phyloP scores from a whole-genome alignment of 306 rosid species.

The Trichosanthes truncata region DNA sequence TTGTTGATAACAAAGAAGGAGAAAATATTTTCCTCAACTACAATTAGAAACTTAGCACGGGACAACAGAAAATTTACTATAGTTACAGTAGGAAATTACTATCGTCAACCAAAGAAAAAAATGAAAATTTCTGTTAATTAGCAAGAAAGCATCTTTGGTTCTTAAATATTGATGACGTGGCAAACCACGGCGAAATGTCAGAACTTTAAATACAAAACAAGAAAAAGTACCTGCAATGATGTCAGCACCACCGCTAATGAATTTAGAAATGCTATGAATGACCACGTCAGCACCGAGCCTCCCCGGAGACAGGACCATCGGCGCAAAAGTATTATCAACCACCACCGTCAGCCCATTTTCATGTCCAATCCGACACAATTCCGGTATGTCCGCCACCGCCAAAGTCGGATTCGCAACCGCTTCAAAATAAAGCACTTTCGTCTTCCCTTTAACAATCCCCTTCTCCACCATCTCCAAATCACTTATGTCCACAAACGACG shows the following conservation, averaged over 20 bases:
- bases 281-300: slow-evolving; percentile 89
- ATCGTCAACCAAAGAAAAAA: too few species aligned
- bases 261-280: slow-evolving; percentile 82
- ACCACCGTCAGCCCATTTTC: slow-evolving; percentile 67
- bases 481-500: slow-evolving; percentile 52
- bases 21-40: too few species aligned
- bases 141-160: too few species aligned
- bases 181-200: too few species aligned
- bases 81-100: too few species aligned
- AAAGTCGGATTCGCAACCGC: slow-evolving; percentile 66
- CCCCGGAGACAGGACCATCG: slow-evolving; percentile 78
- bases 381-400: slow-evolving; percentile 62
- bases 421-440: slow-evolving; percentile 69
- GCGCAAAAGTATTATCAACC: slow-evolving; percentile 86
- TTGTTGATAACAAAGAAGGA: too few species aligned
- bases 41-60: too few species aligned
- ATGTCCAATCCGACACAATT: slow-evolving; percentile 48
- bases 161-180: too few species aligned
- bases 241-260: slow-evolving; percentile 95
- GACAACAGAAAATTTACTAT: too few species aligned
- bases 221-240: slow-evolving; percentile 65
- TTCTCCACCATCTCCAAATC: slow-evolving; percentile 40
- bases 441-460: slow-evolving; percentile 54
- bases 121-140: too few species aligned
- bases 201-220: neutral